Percentiles rank a stretch among this genome's conserved stretches.
These are phyloP conservation scores for Neofusicoccum kwambonambiense DNA, from an alignment of 2,329 filamentous ascomycete species.

Conservation along the genomic window DNA sequence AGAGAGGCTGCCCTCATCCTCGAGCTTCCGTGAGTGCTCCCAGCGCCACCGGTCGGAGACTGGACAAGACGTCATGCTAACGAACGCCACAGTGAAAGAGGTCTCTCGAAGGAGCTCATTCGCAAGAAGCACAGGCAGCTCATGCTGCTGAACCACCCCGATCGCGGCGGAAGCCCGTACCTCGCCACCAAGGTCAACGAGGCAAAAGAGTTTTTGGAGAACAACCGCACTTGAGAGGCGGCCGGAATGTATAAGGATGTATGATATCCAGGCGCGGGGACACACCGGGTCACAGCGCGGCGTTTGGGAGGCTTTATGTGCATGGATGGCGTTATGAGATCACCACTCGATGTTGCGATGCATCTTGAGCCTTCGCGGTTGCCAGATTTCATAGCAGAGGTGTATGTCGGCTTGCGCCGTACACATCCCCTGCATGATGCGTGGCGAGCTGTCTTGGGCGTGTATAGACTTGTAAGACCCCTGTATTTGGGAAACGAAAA, in stretches of 20 bases:
- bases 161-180: conserved; percentile 94
- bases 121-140: conserved; percentile 93
- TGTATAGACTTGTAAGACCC: not conserved
- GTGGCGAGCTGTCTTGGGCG: not conserved
- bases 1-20: conserved; percentile 89
- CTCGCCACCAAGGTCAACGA: conserved; percentile 98
- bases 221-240: conserved; percentile 38
- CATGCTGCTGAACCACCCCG: conserved; percentile 97
- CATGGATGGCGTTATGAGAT: conserved; percentile 20
- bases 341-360: conserved; percentile 18
- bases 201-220: conserved; percentile 94
- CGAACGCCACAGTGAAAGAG: conserved; percentile 65
- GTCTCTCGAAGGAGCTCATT: conserved; percentile 86
- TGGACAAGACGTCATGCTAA: not conserved
- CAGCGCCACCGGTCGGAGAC: not conserved
- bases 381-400: not conserved
- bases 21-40: conserved; percentile 70
- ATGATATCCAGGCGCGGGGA: conserved; percentile 7
- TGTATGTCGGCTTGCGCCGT: too few relatives aligned
- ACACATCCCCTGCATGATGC: not conserved
- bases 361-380: not conserved
- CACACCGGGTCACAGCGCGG: conserved; percentile 20
- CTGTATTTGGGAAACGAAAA: not conserved
- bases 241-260: not conserved
- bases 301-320: conserved; percentile 19